A percentile compares a stretch with the other conserved stretches of the same genome.
Conservation (phyloP, 2,329 filamentous ascomycete species). For the Microcyclospora pomicola region DNA sequence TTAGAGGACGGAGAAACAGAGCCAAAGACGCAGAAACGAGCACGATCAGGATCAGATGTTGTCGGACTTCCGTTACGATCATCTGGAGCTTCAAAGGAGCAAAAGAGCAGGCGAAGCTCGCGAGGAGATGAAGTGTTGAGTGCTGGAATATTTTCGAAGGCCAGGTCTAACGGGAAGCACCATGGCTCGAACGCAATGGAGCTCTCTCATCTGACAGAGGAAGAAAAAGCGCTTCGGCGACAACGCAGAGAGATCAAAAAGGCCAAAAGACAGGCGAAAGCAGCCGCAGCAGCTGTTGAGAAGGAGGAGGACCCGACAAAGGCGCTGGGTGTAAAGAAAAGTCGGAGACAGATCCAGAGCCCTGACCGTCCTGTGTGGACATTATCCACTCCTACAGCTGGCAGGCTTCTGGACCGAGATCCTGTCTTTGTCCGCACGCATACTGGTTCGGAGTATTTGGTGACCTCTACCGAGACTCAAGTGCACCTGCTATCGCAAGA, state of each 20-base stretch:
- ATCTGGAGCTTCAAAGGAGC: background rate
- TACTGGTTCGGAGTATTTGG: slow-evolving; percentile 13
- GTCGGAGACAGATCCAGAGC: background rate
- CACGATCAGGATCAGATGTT: background rate
- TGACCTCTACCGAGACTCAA: slow-evolving; percentile 18
- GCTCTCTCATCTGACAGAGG: background rate
- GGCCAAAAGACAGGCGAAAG: background rate
- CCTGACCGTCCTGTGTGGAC: slow-evolving; percentile 25
- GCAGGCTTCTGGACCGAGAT: slow-evolving; percentile 42
- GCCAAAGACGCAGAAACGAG: background rate
- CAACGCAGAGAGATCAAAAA: slow-evolving; percentile 4
- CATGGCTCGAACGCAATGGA: no score
- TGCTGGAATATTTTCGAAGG: no score
- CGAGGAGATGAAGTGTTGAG: no score
- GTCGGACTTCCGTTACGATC: background rate
- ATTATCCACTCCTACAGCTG: slow-evolving; percentile 38
- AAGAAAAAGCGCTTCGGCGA: background rate
- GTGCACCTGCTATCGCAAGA: slow-evolving; percentile 45
- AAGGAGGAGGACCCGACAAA: slow-evolving; percentile 1
- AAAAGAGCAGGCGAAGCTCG: background rate
- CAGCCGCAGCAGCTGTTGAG: slow-evolving; percentile 1
- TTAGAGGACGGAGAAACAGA: background rate
- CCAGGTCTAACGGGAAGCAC: no score
- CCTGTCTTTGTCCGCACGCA: slow-evolving; percentile 42
- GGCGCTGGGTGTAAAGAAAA: background rate